Conservation (phyloP, 495 filamentous ascomycete species). For the Ascobolus immersus region DNA sequence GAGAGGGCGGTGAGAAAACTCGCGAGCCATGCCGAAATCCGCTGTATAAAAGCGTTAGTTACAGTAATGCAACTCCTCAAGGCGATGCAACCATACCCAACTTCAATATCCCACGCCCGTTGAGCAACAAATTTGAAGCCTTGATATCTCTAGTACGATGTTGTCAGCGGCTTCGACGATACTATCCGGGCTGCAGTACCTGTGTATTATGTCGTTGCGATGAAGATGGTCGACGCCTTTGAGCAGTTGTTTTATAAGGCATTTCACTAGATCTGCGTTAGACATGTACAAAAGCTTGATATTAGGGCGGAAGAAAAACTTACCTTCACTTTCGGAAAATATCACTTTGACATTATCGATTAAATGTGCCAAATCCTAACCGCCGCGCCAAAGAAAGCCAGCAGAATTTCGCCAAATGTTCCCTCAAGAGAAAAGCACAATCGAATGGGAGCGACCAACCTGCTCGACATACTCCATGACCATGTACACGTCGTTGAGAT, state of each 20-base stretch:
- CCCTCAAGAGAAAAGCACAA: constrained; percentile 3
- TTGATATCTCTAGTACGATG: constrained; percentile 19
- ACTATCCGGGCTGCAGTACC: constrained; percentile 11
- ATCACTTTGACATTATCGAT: constrained; percentile 21
- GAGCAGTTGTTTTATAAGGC: constrained; percentile 22
- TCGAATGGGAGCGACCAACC: constrained; percentile 18
- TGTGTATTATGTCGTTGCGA: constrained; percentile 22
- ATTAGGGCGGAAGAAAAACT: background rate
- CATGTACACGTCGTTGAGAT: constrained; percentile 23
- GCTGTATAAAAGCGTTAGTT: constrained; percentile 12
- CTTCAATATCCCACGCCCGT: constrained; percentile 21
- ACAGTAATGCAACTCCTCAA: background rate
- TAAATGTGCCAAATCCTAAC: constrained; percentile 23
- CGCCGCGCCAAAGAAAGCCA: constrained; percentile 10
- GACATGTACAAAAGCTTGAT: background rate
- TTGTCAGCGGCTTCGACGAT: constrained; percentile 1
- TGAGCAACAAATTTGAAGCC: constrained; percentile 24
- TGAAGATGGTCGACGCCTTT: constrained; percentile 24
- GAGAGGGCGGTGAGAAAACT: constrained; percentile 19
- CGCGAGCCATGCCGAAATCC: constrained; percentile 24
- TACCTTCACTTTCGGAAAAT: constrained; percentile 24
- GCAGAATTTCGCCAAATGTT: too few species aligned
- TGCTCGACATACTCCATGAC: constrained; percentile 27
- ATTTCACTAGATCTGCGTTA: constrained; percentile 18
- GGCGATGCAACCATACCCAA: constrained; percentile 21